Base-by-base conservation (phyloP, 257 asterid species). In the Cinchona pubescens region DNA sequence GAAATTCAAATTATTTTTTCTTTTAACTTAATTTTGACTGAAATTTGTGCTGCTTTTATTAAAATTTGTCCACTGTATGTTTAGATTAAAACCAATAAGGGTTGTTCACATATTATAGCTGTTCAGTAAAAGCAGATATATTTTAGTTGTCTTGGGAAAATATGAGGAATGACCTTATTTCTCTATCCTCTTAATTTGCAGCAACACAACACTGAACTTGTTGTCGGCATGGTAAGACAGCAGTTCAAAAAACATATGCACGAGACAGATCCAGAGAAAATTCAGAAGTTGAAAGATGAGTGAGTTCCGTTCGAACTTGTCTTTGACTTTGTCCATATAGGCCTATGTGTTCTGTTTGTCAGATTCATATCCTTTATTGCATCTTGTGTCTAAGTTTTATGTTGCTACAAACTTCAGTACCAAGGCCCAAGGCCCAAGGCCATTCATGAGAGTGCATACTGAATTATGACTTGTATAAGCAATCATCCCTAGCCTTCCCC, bases 181-280 rank as follows among this genome's bases (percentile, higher is more conserved):
- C 25, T 49, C 19, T 63, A 18, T 38, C 14, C 18, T 62, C 5
- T 53, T 35, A 21, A 51, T 78, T 40, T 88, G 85, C 91, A 94
- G 99, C 84, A 94, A 83, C 87, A 83, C 84, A 92, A 94, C 76
- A 89, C 97, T 0, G 92, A 87, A 78, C 89, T 94, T 82, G 80
- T 92, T 58, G 83, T 90, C 61, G 78, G 74, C 76, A 90, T 94
- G 97, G 90, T 92, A 76, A 83, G 99, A 59, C 86, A 89, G 76
- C 97, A 92, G 84, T 92, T 94, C 90, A 90, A 87, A 83, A 92
- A 74, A 77, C 82, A 88, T 81, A 92, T 85, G 91, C 91, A 90
- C 21, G 99, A 92, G 87, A 92, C 91, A n/a, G 89, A 94, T 87
- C 94, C 96, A 3, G 97, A 94, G 23, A 90, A 82, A 77, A 91